Evolutionary conservation across 106 monocot species (phyloP), one percentile per base, ranked within the genome.

Genomic region (Acanthochlamys bracteata): DNA sequence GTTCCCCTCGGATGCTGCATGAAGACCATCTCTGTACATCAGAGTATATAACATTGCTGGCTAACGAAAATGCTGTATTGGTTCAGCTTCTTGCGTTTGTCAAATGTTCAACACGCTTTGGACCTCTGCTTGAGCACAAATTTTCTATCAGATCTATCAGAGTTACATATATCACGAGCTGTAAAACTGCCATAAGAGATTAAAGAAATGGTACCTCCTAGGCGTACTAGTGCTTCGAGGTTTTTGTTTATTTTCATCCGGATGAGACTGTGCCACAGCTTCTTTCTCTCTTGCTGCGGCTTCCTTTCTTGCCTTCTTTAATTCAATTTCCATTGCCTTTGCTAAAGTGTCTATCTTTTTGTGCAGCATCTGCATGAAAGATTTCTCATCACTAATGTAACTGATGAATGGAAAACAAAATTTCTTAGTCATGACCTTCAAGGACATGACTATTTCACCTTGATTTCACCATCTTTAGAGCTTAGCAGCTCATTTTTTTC

Each of bases 401-500:
- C 0, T 4, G 43, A 13, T 45, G 43, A 7, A 45, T 45, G 43
- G 10, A 9, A 7, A 45, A 45, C 43, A 45, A 45, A 13, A 7
- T 45, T 13, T 9, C 10, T 12, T 2, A 49, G 3, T 2, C 49
- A 49, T 33, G 33, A 6, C 33, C 6, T 33, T 33, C 49, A 49
- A 2, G 17, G 3, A 49, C 9, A 33, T 20, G 40, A 16, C 25
- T 46, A 3, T 70, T 68, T 71, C 23, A 83, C 83, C 74, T 78
- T 71, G 23, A 83, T 78, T 20, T 83, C 72, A 24, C 57, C 73
- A 55, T 83, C 75, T 49, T 71, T 80, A 11, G 59, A 57, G 55
- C 40, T 80, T 63, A 84, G 47, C 1, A 57, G 0, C 8, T 39
- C 66, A 15, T 74, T 67, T 55, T 77, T 84, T 25, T 74, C 46